Evolutionary conservation across 192 early-diverging fungal genomes (phyloP).

Genomic region (Podila horticola): DNA sequence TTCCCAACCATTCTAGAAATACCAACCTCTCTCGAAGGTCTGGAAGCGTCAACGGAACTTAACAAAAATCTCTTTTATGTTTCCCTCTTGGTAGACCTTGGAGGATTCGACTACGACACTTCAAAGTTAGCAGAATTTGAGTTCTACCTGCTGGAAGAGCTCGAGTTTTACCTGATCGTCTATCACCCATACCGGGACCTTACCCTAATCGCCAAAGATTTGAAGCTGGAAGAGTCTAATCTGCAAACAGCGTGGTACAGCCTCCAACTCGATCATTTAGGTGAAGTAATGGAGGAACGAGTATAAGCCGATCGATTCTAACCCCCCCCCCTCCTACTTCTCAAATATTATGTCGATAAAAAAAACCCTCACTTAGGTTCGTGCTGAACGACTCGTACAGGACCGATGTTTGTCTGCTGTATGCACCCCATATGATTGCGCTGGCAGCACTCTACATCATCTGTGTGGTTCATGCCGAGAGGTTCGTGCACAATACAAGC

Average conservation of each 20-base stretch:
- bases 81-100: conserved; percentile 47
- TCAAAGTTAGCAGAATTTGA: conserved; percentile 91
- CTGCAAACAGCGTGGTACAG: conserved; percentile 69
- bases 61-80: too few species aligned
- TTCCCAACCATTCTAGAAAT: neutral
- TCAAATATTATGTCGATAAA: too few species aligned
- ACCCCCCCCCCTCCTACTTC: neutral
- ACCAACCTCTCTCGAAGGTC: neutral
- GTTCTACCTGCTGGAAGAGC: conserved; percentile 90
- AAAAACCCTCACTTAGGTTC: conserved; percentile 44
- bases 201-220: conserved; percentile 61
- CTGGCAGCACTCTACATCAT: conserved; percentile 79
- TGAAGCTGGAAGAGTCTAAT: conserved; percentile 60
- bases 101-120: conserved; percentile 73
- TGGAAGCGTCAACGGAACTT: too few species aligned
- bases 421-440: conserved; percentile 92
- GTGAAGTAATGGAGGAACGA: neutral
- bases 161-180: conserved; percentile 90
- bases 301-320: neutral
- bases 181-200: conserved; percentile 90
- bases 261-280: too few species aligned
- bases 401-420: conserved; percentile 82
- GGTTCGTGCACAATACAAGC: conserved; percentile 17
- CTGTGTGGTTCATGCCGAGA: conserved; percentile 61
- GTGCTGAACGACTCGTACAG: conserved; percentile 88